Evolutionary conservation across 2,329 filamentous ascomycete genomes (phyloP).

Genomic region (Exophiala phaeomuriformis): DNA sequence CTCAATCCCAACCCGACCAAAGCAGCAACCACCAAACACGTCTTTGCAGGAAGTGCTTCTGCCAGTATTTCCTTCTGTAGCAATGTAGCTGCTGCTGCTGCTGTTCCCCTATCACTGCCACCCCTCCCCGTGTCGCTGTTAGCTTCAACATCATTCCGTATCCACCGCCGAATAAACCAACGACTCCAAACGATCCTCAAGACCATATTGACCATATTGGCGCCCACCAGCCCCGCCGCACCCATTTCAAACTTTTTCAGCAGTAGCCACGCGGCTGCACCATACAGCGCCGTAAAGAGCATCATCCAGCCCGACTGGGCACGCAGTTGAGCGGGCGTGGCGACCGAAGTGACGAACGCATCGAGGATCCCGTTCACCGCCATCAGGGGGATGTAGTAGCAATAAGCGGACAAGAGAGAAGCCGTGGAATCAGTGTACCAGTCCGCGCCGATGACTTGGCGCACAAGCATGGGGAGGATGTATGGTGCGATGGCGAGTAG

Average conservation of each 20-base stretch:
- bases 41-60: constrained; percentile 1
- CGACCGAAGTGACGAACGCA: constrained; percentile 85
- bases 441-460: constrained; percentile 64
- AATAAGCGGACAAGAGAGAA: constrained; percentile 68
- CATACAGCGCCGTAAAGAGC: constrained; percentile 70
- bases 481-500: constrained; percentile 65
- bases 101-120: too few relatives aligned
- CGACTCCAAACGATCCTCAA: constrained; percentile 76
- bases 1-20: constrained; percentile 4
- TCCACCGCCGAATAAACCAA: constrained; percentile 54
- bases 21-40: constrained; percentile 3
- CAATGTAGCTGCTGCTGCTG: neutral
- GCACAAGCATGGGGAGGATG: constrained; percentile 64
- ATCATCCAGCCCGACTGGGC: constrained; percentile 78
- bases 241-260: constrained; percentile 63
- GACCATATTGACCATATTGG: constrained; percentile 84
- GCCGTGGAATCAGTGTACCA: constrained; percentile 72
- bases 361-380: constrained; percentile 88
- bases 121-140: too few relatives aligned
- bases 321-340: constrained; percentile 65
- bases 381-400: constrained; percentile 86
- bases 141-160: neutral
- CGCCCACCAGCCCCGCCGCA: constrained; percentile 71
- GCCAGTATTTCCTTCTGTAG: neutral
- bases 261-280: constrained; percentile 50